Evolutionary conservation across 371 early-diverging fungal genomes (phyloP), one percentile per base, ranked within the genome.

Genomic region (Mortierella sp.): DNA sequence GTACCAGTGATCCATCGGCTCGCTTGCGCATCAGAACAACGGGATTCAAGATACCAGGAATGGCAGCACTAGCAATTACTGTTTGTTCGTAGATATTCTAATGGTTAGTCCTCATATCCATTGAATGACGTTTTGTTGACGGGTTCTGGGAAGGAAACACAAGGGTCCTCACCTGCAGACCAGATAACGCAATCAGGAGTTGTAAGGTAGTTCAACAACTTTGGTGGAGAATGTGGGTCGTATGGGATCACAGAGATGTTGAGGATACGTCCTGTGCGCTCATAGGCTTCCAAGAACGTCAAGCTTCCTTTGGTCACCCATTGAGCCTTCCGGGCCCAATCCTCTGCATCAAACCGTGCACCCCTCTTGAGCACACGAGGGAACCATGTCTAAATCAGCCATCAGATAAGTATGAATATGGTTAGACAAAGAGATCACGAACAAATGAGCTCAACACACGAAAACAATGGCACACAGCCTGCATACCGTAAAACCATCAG

Each of bases 281-380:
- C 87, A 73, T 93, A 95, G 0, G 97, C 96, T 81, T 97, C 96
- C 61, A 83, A 80, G 70, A 97, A 97, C 0, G 97, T 96, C 58
- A 94, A 58, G 9, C 91, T 89, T 6, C 97, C 97, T 38, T 94
- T 84, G 28, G 91, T 89, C 51, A 91, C 86, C 89, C 90, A 89
- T 71, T 87, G 85, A 12, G 83, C 82, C 51, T 91, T 85, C n/a
- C 82, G 80, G 50, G 90, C 89, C 90, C 90, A 90, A 50, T 88
- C 87, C 27, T 83, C 83, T 19, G 90, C 86, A 69, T 94, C 94
- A 78, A 93, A 93, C 30, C 93, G 65, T 21, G 90, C 51, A 79
- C 66, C 66, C 38, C 67, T 54, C 14, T 41, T 38, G 16, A 78
- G 19, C 16, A 72, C 21, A 13, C 76, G 67, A 42, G 70, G 72